Conservation (phyloP, 1,139 yeast genomes). For the Pichia sp. region DNA sequence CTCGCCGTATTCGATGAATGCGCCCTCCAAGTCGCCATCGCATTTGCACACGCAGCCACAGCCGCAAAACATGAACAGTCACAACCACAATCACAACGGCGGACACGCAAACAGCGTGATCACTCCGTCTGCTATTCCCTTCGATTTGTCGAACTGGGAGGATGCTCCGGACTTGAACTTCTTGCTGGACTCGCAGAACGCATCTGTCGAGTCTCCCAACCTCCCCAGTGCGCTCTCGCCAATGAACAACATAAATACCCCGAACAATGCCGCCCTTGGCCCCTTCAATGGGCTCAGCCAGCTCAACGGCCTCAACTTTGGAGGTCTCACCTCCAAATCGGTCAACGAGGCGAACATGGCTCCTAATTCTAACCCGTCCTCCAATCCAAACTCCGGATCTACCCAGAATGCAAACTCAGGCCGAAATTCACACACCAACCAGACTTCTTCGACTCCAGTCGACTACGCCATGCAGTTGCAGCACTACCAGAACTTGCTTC, state of each 20-base stretch:
- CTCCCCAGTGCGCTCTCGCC: conserved; percentile 24
- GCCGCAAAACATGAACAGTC: not conserved
- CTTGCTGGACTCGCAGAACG: conserved; percentile 20
- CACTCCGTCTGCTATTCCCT: conserved; percentile 20
- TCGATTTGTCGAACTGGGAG: conserved; percentile 28
- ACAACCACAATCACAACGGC: not conserved
- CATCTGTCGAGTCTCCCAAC: conserved; percentile 21
- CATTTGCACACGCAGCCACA: not conserved
- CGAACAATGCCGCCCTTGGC: not conserved
- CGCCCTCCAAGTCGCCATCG: not conserved
- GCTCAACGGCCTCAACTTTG: not conserved
- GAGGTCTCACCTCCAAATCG: not conserved
- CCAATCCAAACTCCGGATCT: not conserved
- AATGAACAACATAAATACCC: conserved; percentile 13
- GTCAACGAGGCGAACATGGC: not conserved
- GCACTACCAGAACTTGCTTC: conserved; percentile 30
- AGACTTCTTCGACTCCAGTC: conserved; percentile 21
- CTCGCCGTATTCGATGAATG: not conserved
- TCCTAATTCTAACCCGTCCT: conserved; percentile 13
- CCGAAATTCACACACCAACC: not conserved
- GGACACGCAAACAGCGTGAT: conserved; percentile 1
- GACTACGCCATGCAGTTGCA: conserved; percentile 31
- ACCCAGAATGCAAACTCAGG: conserved; percentile 8
- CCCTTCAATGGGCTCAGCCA: not conserved
- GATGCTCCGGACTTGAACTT: conserved; percentile 29